Evolutionary conservation across 257 asterid species (phyloP).

Genomic region (Jasminum sambac): DNA sequence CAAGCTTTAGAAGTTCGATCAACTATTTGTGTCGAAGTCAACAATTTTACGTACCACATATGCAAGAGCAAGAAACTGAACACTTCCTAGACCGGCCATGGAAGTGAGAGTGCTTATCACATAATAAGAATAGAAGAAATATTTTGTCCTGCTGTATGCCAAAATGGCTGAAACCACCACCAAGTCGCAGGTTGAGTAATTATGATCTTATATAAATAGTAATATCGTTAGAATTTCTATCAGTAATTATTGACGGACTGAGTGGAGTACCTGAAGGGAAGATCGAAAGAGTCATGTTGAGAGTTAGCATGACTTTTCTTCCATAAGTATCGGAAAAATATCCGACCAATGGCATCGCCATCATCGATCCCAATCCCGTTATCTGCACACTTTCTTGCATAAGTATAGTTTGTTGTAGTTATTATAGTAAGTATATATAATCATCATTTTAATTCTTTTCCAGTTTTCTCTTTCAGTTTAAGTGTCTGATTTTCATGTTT

Average conservation of each 20-base stretch:
- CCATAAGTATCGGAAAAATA: constrained; percentile 82
- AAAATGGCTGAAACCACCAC: constrained; percentile 48
- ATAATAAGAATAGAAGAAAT: constrained; percentile 66
- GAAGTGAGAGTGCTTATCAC: constrained; percentile 60
- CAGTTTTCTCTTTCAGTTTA: too few species aligned
- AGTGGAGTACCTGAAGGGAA: constrained; percentile 57
- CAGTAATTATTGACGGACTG: not conserved
- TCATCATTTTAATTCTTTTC: too few species aligned
- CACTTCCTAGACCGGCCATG: constrained; percentile 82
- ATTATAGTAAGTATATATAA: too few species aligned
- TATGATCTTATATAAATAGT: too few species aligned
- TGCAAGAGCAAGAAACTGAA: constrained; percentile 81
- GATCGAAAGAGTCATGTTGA: constrained; percentile 73
- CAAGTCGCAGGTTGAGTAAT: not conserved
- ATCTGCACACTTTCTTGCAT: constrained; percentile 45
- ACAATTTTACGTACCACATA: constrained; percentile 55
- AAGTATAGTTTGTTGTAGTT: not conserved
- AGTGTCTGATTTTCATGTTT: too few species aligned
- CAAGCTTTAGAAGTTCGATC: not conserved
- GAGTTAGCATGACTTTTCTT: constrained; percentile 75
- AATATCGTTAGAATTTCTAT: too few species aligned
- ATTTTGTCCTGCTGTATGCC: constrained; percentile 66
- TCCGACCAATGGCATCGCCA: constrained; percentile 86
- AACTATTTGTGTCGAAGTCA: not conserved
- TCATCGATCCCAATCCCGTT: constrained; percentile 76